Conservation (phyloP, 768 basidiomycete genomes). For the Lactarius trivialis region DNA sequence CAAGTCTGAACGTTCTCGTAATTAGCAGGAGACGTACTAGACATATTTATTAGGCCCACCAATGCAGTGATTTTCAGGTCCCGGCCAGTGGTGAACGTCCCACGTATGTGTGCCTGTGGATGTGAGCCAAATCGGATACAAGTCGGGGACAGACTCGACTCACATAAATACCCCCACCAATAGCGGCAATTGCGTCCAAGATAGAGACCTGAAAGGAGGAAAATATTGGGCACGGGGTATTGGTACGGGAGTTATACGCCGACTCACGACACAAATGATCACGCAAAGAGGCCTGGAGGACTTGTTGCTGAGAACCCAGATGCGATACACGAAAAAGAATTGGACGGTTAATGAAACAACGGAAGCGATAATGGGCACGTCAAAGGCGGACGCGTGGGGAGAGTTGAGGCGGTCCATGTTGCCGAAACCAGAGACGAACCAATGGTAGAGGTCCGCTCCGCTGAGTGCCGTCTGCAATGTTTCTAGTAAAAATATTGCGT, state of each 20-base stretch:
- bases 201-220: background rate
- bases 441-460: conserved; percentile 8
- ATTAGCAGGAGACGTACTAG: background rate
- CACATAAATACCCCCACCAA: conserved; percentile 1
- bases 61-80: background rate
- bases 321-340: conserved; percentile 11
- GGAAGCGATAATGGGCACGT: conserved; percentile 6
- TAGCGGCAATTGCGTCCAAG: background rate
- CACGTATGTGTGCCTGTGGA: background rate
- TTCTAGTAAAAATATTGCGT: background rate
- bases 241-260: background rate
- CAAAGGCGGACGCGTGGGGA: background rate
- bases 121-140: background rate
- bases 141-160: background rate
- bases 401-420: background rate
- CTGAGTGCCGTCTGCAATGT: conserved; percentile 4
- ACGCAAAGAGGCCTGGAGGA: background rate
- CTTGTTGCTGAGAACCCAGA: conserved; percentile 9
- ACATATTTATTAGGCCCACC: background rate
- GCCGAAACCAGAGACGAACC: conserved; percentile 12
- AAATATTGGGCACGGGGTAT: background rate
- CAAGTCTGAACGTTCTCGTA: background rate
- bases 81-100: background rate
- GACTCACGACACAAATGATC: background rate
- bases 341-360: conserved; percentile 1